Evolutionary conservation across 2,329 filamentous ascomycete species (phyloP).

Genomic region (Fonsecaea pedrosoi): DNA sequence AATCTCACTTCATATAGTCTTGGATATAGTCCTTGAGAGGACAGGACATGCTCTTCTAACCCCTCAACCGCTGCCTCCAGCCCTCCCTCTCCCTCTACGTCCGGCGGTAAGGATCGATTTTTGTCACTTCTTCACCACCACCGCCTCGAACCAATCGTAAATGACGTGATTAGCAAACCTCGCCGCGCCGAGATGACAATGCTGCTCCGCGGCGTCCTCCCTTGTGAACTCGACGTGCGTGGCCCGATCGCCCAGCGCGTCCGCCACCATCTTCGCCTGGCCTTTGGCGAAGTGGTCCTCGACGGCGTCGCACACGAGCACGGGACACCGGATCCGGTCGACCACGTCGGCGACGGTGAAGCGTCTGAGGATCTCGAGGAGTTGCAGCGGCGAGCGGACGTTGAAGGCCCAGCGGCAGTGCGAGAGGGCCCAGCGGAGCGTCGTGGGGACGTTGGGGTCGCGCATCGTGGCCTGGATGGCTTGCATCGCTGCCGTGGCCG

Average conservation of each 20-base stretch:
- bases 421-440: conserved; percentile 44
- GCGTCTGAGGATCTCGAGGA: conserved; percentile 35
- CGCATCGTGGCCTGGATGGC: neutral
- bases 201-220: conserved; percentile 37
- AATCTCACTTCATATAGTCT: too few species aligned
- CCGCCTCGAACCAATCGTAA: conserved; percentile 21
- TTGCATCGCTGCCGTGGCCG: too few species aligned
- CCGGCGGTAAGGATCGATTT: neutral
- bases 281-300: conserved; percentile 36
- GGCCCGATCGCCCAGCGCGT: conserved; percentile 36
- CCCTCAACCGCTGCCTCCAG: too few species aligned
- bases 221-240: conserved; percentile 36
- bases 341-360: conserved; percentile 35
- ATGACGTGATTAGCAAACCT: conserved; percentile 21
- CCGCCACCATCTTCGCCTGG: conserved; percentile 34
- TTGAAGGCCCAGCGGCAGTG: conserved; percentile 48
- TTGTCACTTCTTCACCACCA: neutral
- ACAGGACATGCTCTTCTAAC: too few species aligned
- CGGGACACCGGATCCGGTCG: conserved; percentile 39
- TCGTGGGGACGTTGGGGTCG: conserved; percentile 24
- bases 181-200: conserved; percentile 40
- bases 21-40: too few species aligned
- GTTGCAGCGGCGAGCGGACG: conserved; percentile 41
- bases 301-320: conserved; percentile 40
- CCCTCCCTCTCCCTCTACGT: neutral